Base-by-base conservation (phyloP, 306 rosid genomes). In the Cucumis melo region DNA sequence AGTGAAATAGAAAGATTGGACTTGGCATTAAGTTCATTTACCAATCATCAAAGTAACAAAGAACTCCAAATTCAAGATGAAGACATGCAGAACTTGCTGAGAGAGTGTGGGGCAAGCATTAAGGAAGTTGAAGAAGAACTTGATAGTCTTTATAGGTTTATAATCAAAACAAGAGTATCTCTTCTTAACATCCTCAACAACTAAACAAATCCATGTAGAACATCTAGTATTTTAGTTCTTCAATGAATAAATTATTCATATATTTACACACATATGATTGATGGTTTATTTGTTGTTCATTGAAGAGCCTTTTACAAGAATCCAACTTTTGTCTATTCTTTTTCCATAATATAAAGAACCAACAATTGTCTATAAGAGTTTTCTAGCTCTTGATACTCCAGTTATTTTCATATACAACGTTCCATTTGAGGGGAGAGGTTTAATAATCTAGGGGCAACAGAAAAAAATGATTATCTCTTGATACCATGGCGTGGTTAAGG, bases 161-260 rank as follows among this genome's bases (percentile, higher is more conserved):
- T 81, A 20, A 81, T 84, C 70, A 76, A 56, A 53, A 59, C 77
- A 46, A 74, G 85, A 79, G 65, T 76, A 0, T 84, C 83, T 5
- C 75, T 84, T 70, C 87, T 84, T 57, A 84, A 78, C 65, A 63
- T 81, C 65, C 54, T 84, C 67, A 81, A 81, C 74, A 24, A 84
- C 74, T 76, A 58, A 62, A 42, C 12, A 42, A 42, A 9, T 9
- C 8, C 48, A 50, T 75, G 23, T 34, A 12, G n/a, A n/a, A n/a
- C n/a, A n/a, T n/a, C n/a, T 39, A 63, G 29, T 13, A 21, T 67
- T 16, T 6, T 41, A 11, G 10, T 66, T 23, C 10, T 36, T 17
- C 15, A 32, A 63, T 63, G 46, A 63, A 66, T 39, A n/a, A n/a
- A n/a, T 39, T 21, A 3, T n/a, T n/a, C 53, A 65, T 8, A 41